Base-by-base conservation (phyloP, 1,139 yeast genomes). In the Williopsis jadinii region DNA sequence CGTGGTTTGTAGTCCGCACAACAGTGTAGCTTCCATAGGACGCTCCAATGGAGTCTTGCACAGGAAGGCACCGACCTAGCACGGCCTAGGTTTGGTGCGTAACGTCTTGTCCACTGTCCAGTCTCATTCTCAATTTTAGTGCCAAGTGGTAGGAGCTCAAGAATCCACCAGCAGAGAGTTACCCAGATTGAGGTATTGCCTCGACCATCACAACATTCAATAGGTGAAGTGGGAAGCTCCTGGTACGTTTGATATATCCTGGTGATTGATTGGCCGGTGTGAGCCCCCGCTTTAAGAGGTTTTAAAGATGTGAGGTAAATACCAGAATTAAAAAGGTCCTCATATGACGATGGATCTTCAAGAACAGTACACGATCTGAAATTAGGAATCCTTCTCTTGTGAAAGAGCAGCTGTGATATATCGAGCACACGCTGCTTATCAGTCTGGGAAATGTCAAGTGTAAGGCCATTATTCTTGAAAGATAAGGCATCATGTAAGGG, bases 31-130 rank as follows among this genome's bases (percentile, higher is more conserved):
- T 80, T 63, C 74, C 79, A 79, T 46, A 66, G 67, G 1, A 78
- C 68, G 40, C 84, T 77, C 85, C 86, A 80, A 54, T 80, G 86
- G 28, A 78, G 47, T 11, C 57, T 58, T 13, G 75, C 72, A 42
- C 66, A 58, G 3, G 48, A 48, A 1, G 84, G 83, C 5, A 80
- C 60, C 31, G 61, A 60, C 45, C 86, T 61, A 3, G 55, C 49
- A 12, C 74, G 60, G 0, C 85, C 84, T 6, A 75, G 48, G 52
- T 80, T 79, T 1, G 85, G 85, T 10, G 61, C 52, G 47, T 65
- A 71, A 4, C 64, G 59, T 38, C 67, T 63, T 42, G 58, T 62
- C 81, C 83, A 76, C 46, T 63, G 60, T 2, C 77, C 77, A 10
- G 60, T 52, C 6, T 52, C 48, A 49, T 71, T 64, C 49, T 76